Evolutionary conservation across 2,329 filamentous ascomycete genomes (phyloP).

Genomic region (Calonectria pteridis): DNA sequence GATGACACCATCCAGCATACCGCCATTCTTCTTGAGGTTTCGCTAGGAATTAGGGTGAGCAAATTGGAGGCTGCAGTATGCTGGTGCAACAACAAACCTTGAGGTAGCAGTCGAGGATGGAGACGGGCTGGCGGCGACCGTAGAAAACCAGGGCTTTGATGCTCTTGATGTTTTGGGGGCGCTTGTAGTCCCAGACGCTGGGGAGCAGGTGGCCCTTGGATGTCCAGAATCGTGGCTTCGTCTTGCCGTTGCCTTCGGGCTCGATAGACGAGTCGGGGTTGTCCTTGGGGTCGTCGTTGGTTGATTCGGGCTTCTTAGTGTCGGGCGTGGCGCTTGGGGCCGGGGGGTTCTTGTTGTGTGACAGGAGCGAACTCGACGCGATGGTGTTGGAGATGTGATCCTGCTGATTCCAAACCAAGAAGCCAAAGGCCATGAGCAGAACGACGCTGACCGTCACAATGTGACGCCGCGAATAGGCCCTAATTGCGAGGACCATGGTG

Average conservation of each 20-base stretch:
- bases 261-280: not conserved
- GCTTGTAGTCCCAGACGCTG: conserved; percentile 34
- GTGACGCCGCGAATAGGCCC: conserved; percentile 13
- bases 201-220: conserved; percentile 33
- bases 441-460: conserved; percentile 9
- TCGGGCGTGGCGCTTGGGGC: not conserved
- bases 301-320: not conserved
- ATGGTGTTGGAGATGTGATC: conserved; percentile 10
- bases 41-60: conserved; percentile 44
- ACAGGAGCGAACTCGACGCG: not conserved
- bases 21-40: conserved; percentile 59
- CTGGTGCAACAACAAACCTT: conserved; percentile 43
- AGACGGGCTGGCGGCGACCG: conserved; percentile 57
- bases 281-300: not conserved
- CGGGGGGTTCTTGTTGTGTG: conserved; percentile 1
- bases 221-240: conserved; percentile 41
- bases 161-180: conserved; percentile 41
- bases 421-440: conserved; percentile 15
- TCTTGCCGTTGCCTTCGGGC: not conserved
- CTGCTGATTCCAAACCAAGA: conserved; percentile 20
- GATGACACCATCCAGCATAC: conserved; percentile 59
- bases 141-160: conserved; percentile 62
- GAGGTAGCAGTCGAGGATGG: conserved; percentile 61
- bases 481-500: conserved; percentile 8
- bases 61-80: not conserved